Percentiles rank a stretch among this genome's conserved stretches.
phyloP scores from a whole-genome alignment of 2,329 filamentous ascomycete genomes.

The Sclerotinia subarctica region DNA sequence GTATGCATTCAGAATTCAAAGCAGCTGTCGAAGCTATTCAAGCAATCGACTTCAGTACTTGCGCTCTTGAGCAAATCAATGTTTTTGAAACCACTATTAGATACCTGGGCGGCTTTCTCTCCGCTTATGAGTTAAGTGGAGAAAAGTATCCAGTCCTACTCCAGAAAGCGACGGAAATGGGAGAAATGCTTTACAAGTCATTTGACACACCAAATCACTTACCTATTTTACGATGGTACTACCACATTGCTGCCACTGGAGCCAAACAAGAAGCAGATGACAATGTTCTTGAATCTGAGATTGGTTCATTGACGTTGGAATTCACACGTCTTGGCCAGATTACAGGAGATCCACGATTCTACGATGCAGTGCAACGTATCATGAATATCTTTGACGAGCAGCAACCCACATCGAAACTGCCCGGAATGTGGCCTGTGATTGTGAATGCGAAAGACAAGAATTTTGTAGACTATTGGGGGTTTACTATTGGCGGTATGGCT shows the following conservation, averaged over 20 bases:
- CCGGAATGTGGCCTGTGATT: constrained; percentile 59
- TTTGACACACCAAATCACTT: constrained; percentile 55
- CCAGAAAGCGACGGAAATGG: constrained; percentile 36
- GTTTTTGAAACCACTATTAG: constrained; percentile 43
- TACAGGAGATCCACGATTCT: constrained; percentile 57
- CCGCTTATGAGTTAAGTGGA: constrained; percentile 40
- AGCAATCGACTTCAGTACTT: constrained; percentile 48
- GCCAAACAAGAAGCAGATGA: constrained; percentile 56
- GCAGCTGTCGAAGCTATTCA: constrained; percentile 56
- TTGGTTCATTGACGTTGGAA: constrained; percentile 58
- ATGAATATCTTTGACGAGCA: constrained; percentile 51
- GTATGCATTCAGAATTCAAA: constrained; percentile 71
- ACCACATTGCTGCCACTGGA: constrained; percentile 47
- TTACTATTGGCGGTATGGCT: constrained; percentile 52
- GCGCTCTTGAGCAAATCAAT: constrained; percentile 31
- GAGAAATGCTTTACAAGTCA: constrained; percentile 36
- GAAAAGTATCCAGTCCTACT: constrained; percentile 33
- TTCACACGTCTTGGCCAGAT: constrained; percentile 63
- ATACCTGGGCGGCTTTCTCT: constrained; percentile 41
- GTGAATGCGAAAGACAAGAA: constrained; percentile 49
- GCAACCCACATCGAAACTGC: constrained; percentile 52
- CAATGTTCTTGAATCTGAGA: constrained; percentile 51
- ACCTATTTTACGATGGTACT: constrained; percentile 43
- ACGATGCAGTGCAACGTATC: constrained; percentile 58
- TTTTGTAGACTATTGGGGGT: constrained; percentile 32